These are phyloP conservation scores for Lobosporangium transversale DNA, from an alignment of 192 early-diverging fungal species.

Conservation along the genomic window DNA sequence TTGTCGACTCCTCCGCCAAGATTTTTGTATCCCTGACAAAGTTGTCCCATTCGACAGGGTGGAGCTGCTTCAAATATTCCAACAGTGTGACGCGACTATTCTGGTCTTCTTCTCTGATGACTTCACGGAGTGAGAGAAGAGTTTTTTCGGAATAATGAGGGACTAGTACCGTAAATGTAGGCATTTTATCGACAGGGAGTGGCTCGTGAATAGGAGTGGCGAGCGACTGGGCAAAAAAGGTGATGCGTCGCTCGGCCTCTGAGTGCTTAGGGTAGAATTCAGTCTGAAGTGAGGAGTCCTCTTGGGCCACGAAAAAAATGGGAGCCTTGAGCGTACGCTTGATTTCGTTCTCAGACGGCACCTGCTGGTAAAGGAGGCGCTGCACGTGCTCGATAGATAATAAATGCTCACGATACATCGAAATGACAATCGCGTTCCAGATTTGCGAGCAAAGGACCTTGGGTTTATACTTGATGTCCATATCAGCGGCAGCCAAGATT, in stretches of 20 bases:
- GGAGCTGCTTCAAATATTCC: slow-evolving; percentile 83
- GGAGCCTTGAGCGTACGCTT: slow-evolving; percentile 77
- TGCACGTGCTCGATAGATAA: slow-evolving; percentile 80
- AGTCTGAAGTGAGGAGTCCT: slow-evolving; percentile 75
- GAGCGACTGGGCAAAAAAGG: slow-evolving; percentile 88
- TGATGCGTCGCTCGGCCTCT: slow-evolving; percentile 85
- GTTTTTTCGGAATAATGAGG: slow-evolving; percentile 92
- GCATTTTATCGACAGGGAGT: slow-evolving; percentile 84
- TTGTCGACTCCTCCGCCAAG: slow-evolving; percentile 69
- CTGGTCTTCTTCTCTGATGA: slow-evolving; percentile 84
- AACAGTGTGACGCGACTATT: slow-evolving; percentile 82
- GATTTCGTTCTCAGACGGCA: slow-evolving; percentile 61
- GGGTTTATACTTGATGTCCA: slow-evolving; percentile 82
- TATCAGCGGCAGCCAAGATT: slow-evolving; percentile 74
- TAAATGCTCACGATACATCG: slow-evolving; percentile 85
- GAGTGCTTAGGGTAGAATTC: slow-evolving; percentile 79
- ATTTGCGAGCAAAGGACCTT: slow-evolving; percentile 83
- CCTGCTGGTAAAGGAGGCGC: slow-evolving; percentile 78
- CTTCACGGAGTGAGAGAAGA: slow-evolving; percentile 81
- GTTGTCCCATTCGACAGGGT: slow-evolving; percentile 89
- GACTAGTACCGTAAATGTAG: slow-evolving; percentile 84
- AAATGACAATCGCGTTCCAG: slow-evolving; percentile 87
- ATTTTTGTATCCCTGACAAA: slow-evolving; percentile 90
- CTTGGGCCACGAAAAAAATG: slow-evolving; percentile 80
- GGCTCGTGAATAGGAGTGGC: slow-evolving; percentile 83